Evolutionary conservation across 305 asterid genomes (phyloP), one percentile per base, ranked within the genome.

Genomic region (Fraxinus paxiana): DNA sequence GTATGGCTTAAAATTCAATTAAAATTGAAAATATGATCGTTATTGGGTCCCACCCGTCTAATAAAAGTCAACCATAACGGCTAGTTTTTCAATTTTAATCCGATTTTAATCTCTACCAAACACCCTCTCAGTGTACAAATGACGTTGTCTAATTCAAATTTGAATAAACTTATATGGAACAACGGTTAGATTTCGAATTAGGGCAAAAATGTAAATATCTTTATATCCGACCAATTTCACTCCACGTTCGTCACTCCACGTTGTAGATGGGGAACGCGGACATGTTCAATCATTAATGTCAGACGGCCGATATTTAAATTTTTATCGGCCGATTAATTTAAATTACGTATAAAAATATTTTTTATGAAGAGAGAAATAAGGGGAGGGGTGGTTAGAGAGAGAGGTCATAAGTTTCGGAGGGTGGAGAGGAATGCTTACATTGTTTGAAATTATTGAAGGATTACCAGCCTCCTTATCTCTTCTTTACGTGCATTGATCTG

Each of bases 391-490:
- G 84, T 81, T 70, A n/a, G 75, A 70, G 75, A 70, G 75, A 69
- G 75, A 30, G 3, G 75, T 70, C 75, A 33, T 70, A 70, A 70
- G 46, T 70, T 70, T 70, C 75, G 75, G 24, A 70, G 75, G 24
- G 26, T 70, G 75, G 46, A 70, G 75, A 70, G 26, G 43, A 70
- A 70, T 33, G 75, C 75, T 70, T 30, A 31, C 24, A 87, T 91
- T 90, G 87, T 84, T 89, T 87, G 85, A 87, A 87, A 84, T 78
- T 84, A 86, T 87, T 93, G 84, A 91, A 77, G 87, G 91, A 70
- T 86, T 80, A 82, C 90, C 92, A 86, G 91, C 92, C 87, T 85
- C 75, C 75, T 15, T 77, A 82, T 82, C 92, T 87, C 85, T 83
- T 84, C 91, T 83, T 83, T 87, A 77, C 90, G 81, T 91, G 89